Conservation (phyloP, 768 basidiomycete genomes). For the Mycena galericulata region DNA sequence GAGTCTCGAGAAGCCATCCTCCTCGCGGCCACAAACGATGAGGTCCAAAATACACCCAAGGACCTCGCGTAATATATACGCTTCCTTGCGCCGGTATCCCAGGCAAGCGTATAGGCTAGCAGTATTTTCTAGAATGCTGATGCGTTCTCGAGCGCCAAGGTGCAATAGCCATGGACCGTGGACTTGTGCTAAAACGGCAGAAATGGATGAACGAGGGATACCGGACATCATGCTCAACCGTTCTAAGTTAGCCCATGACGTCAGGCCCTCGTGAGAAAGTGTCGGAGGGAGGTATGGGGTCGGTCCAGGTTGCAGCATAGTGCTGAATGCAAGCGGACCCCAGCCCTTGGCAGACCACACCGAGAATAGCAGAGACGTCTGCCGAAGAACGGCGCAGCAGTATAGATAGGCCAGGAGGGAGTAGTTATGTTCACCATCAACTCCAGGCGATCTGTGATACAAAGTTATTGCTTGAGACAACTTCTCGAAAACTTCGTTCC, state of each 20-base stretch:
- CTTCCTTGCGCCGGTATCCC: conserved; percentile 91
- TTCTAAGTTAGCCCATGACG: conserved; percentile 66
- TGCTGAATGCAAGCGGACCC: conserved; percentile 81
- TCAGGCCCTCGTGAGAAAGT: conserved; percentile 57
- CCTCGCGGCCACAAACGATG: conserved; percentile 86
- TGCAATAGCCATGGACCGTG: conserved; percentile 92
- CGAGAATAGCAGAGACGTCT: conserved; percentile 79
- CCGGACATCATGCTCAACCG: conserved; percentile 76
- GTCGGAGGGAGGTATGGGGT: conserved; percentile 72
- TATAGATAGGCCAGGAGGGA: conserved; percentile 78
- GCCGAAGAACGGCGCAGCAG: conserved; percentile 75
- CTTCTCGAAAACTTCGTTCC: conserved; percentile 82
- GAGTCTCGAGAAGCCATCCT: conserved; percentile 64
- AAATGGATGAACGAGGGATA: conserved; percentile 76
- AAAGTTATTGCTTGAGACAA: conserved; percentile 71
- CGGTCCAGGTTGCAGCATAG: conserved; percentile 76
- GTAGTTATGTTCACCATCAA: conserved; percentile 68
- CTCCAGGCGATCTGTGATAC: conserved; percentile 70
- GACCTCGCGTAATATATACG: conserved; percentile 86
- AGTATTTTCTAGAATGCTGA: conserved; percentile 75
- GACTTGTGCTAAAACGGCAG: conserved; percentile 71
- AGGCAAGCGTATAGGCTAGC: conserved; percentile 84
- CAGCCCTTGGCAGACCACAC: conserved; percentile 91
- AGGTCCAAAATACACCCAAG: conserved; percentile 87
- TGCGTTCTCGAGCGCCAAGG: conserved; percentile 80